Evolutionary conservation across 2,329 filamentous ascomycete genomes (phyloP).

Genomic region (Arthrobotrys pseudoclavata): DNA sequence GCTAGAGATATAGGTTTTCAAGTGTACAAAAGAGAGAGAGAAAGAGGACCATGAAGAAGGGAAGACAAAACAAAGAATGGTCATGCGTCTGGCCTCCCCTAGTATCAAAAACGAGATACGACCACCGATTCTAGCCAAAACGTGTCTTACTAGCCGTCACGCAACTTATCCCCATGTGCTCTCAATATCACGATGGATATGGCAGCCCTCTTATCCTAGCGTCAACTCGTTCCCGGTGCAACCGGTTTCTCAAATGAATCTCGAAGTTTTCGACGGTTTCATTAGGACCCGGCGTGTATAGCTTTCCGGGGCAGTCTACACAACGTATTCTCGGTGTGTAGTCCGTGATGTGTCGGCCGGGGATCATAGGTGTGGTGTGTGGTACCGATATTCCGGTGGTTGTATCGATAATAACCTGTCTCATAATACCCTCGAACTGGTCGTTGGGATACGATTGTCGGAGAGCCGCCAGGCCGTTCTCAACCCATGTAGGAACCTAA

Average conservation of each 20-base stretch:
- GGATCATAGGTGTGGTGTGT: slow-evolving; percentile 67
- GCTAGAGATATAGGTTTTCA: slow-evolving; percentile 23
- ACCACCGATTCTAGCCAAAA: slow-evolving; percentile 6
- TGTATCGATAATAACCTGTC: slow-evolving; percentile 83
- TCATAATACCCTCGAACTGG: slow-evolving; percentile 90
- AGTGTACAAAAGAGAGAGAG: slow-evolving; percentile 24
- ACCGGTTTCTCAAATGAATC: slow-evolving; percentile 87
- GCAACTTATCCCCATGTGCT: not conserved
- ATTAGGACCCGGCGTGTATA: slow-evolving; percentile 90
- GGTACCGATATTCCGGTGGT: slow-evolving; percentile 77
- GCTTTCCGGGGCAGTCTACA: slow-evolving; percentile 90
- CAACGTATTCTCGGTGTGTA: slow-evolving; percentile 92
- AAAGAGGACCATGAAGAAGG: slow-evolving; percentile 7
- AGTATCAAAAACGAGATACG: not conserved
- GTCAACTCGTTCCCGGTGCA: slow-evolving; percentile 80
- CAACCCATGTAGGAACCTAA: slow-evolving; percentile 87
- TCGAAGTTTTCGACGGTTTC: slow-evolving; percentile 91
- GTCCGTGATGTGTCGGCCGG: slow-evolving; percentile 74
- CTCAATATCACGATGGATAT: slow-evolving; percentile 42
- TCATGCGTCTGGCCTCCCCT: not conserved
- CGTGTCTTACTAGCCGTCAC: too few relatives aligned
- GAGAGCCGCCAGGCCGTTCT: slow-evolving; percentile 78
- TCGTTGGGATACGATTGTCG: slow-evolving; percentile 80
- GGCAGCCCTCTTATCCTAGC: slow-evolving; percentile 57
- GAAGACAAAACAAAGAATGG: slow-evolving; percentile 1